These are phyloP conservation scores for Aureobasidium lini DNA, from an alignment of 2,329 filamentous ascomycete genomes.

Conservation along the genomic window DNA sequence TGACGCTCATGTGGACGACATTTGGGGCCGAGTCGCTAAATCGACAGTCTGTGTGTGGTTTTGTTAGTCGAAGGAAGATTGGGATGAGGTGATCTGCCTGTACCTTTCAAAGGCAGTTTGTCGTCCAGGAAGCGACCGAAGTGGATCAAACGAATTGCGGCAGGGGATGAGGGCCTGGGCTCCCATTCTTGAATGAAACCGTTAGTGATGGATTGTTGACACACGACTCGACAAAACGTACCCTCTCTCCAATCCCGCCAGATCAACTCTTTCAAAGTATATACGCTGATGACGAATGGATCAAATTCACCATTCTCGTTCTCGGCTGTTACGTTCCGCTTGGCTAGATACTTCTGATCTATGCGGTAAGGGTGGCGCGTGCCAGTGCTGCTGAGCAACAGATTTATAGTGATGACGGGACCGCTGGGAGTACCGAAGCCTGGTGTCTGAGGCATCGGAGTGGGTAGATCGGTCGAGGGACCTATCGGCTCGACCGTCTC, in stretches of 20 bases:
- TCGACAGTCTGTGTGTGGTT: conserved; percentile 58
- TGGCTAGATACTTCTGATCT: conserved; percentile 75
- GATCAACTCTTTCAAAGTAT: conserved; percentile 90
- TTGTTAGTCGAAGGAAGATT: background rate
- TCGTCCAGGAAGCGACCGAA: conserved; percentile 89
- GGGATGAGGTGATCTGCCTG: too few species aligned
- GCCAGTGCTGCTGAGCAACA: conserved; percentile 68
- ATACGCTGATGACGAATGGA: conserved; percentile 84
- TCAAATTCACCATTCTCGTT: conserved; percentile 57
- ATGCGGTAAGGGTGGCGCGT: conserved; percentile 85
- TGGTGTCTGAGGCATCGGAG: conserved; percentile 26
- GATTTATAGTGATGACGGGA: conserved; percentile 62
- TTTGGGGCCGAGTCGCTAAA: conserved; percentile 69
- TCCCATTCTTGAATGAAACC: conserved; percentile 63
- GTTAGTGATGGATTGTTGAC: background rate
- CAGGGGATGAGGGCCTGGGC: conserved; percentile 73
- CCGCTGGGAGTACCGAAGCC: conserved; percentile 30
- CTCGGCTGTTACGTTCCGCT: conserved; percentile 71
- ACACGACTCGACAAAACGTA: conserved; percentile 25
- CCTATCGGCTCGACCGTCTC: conserved; percentile 39
- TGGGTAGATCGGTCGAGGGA: conserved; percentile 38
- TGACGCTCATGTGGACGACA: conserved; percentile 90
- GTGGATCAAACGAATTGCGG: conserved; percentile 82
- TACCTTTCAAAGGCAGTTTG: conserved; percentile 77
- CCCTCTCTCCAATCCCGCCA: conserved; percentile 82